Percentiles rank a stretch among this genome's conserved stretches.
These are phyloP conservation scores for Alternaria ventricosa DNA, from an alignment of 2,329 filamentous ascomycete genomes.

Conservation along the genomic window DNA sequence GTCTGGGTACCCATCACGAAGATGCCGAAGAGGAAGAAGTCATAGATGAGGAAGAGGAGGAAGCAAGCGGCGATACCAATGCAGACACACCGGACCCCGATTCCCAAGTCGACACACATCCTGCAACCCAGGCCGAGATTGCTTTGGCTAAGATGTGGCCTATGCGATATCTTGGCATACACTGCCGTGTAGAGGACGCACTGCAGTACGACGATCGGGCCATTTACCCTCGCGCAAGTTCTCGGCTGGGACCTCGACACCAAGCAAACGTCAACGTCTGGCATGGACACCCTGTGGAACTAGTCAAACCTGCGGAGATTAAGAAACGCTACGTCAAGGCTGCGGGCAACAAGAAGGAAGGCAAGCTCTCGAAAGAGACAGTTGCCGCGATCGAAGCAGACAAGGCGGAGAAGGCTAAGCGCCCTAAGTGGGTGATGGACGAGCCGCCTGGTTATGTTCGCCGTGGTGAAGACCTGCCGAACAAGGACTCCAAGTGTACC, in stretches of 20 bases:
- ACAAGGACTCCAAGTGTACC: constrained; percentile 76
- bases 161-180: constrained; percentile 92
- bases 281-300: constrained; percentile 86
- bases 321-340: constrained; percentile 76
- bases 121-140: constrained; percentile 82
- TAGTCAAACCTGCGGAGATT: constrained; percentile 85
- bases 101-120: constrained; percentile 63
- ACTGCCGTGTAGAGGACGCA: constrained; percentile 93
- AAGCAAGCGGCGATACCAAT: constrained; percentile 68
- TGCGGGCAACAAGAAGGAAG: constrained; percentile 72
- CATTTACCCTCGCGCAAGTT: constrained; percentile 95
- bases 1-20: constrained; percentile 62
- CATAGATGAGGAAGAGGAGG: constrained; percentile 74
- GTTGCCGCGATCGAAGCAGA: constrained; percentile 82
- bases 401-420: constrained; percentile 76
- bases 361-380: constrained; percentile 79
- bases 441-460: constrained; percentile 84
- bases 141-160: constrained; percentile 95
- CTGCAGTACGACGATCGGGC: constrained; percentile 92
- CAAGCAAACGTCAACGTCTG: constrained; percentile 86
- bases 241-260: constrained; percentile 86
- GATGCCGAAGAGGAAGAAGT: constrained; percentile 69
- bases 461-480: constrained; percentile 79
- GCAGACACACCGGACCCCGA: constrained; percentile 57
- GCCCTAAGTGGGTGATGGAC: constrained; percentile 93